Conservation (phyloP, 805 yeast species). For the Wickerhamiella azyma region DNA sequence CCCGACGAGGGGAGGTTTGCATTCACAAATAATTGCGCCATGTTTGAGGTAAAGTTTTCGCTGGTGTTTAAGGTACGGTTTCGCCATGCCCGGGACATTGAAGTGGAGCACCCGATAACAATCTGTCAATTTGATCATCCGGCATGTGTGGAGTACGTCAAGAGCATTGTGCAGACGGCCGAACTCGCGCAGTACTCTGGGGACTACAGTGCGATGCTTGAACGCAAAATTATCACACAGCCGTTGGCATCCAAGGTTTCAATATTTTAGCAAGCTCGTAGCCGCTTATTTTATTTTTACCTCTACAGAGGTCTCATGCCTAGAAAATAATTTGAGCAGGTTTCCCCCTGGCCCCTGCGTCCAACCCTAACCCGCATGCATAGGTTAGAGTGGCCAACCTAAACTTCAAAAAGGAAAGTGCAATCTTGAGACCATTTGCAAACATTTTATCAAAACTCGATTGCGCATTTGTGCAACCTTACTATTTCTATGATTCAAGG, state of each 20-base stretch:
- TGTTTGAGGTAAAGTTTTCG: conserved; percentile 25
- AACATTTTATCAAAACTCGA: not conserved
- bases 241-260: not conserved
- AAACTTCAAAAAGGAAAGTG: too few relatives aligned
- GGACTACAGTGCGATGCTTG: not conserved
- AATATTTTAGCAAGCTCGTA: not conserved
- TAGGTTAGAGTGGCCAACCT: too few relatives aligned
- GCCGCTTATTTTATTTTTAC: too few relatives aligned
- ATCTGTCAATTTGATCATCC: conserved; percentile 28
- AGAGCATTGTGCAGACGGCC: conserved; percentile 23
- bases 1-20: conserved; percentile 25
- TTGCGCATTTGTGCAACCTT: not conserved
- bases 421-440: not conserved
- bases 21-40: conserved; percentile 26
- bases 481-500: not conserved
- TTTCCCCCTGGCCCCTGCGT: too few relatives aligned
- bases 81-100: conserved; percentile 28
- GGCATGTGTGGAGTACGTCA: conserved; percentile 25
- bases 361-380: too few relatives aligned
- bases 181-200: conserved; percentile 17
- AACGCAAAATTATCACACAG: not conserved
- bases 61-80: conserved; percentile 26
- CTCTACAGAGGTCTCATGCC: too few relatives aligned
- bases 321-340: too few relatives aligned
- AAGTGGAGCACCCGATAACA: conserved; percentile 23